Conservation (phyloP, 2,329 filamentous ascomycete genomes). For the Allantophomopsis cytisporea region DNA sequence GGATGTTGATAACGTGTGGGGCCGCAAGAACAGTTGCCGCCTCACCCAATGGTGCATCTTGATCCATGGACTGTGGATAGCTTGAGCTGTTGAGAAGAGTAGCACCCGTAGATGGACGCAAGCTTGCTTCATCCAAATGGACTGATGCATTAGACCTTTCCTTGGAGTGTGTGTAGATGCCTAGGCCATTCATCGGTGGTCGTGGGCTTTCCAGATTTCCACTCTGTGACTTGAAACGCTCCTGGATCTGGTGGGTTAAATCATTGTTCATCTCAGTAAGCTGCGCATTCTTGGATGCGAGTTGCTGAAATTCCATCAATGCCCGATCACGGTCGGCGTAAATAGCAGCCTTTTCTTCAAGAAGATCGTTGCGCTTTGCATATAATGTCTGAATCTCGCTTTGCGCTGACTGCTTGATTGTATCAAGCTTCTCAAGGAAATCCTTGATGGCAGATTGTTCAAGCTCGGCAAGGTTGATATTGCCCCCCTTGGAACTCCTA, state of each 20-base stretch:
- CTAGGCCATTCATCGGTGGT: slow-evolving; percentile 39
- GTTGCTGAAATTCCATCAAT: slow-evolving; percentile 87
- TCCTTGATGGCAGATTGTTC: slow-evolving; percentile 88
- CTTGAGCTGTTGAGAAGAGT: slow-evolving; percentile 13
- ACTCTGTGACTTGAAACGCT: slow-evolving; percentile 73
- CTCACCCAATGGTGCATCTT: slow-evolving; percentile 15
- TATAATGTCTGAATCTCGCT: slow-evolving; percentile 44
- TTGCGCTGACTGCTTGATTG: slow-evolving; percentile 44
- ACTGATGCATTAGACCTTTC: slow-evolving; percentile 26
- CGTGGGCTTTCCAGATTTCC: slow-evolving; percentile 28
- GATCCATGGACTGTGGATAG: slow-evolving; percentile 19
- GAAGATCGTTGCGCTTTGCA: slow-evolving; percentile 63
- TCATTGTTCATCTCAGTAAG: slow-evolving; percentile 92
- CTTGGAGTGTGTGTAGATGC: slow-evolving; percentile 42
- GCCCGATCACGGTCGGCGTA: slow-evolving; percentile 83
- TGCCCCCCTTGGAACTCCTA: slow-evolving; percentile 61
- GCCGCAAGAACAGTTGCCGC: slow-evolving; percentile 23
- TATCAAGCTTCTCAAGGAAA: slow-evolving; percentile 63
- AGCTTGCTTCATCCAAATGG: slow-evolving; percentile 15
- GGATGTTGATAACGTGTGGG: slow-evolving; percentile 90
- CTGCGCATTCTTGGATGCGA: slow-evolving; percentile 89
- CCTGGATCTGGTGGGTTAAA: slow-evolving; percentile 86
- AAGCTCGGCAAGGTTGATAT: slow-evolving; percentile 67
- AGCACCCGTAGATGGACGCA: slow-evolving; percentile 28
- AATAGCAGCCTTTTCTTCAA: slow-evolving; percentile 74